phyloP scores from a whole-genome alignment of 805 yeast genomes.

The Pichia sporocuriosa region DNA sequence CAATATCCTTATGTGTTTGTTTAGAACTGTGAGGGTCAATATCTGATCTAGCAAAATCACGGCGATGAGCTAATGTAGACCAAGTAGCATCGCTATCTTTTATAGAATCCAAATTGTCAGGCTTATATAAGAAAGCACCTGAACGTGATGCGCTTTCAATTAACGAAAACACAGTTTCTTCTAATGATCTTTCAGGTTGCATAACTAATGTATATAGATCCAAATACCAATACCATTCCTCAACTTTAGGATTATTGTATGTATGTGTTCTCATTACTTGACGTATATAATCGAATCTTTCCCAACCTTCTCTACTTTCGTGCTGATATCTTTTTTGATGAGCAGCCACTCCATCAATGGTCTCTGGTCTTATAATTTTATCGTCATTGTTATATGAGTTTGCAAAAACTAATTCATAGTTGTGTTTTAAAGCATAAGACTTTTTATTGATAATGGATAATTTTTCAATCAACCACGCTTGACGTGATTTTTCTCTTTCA shows the following conservation, averaged over 20 bases:
- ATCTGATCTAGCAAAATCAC: constrained; percentile 32
- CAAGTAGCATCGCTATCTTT: constrained; percentile 1
- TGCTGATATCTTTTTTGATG: constrained; percentile 42
- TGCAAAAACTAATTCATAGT: constrained; percentile 39
- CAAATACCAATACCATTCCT: constrained; percentile 38
- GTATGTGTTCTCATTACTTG: constrained; percentile 30
- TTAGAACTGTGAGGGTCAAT: constrained; percentile 24
- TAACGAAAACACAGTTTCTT: constrained; percentile 29
- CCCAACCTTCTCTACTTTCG: constrained; percentile 42
- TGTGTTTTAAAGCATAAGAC: constrained; percentile 41
- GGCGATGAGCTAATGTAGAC: constrained; percentile 4
- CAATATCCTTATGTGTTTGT: constrained; percentile 29
- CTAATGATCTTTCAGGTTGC: constrained; percentile 33
- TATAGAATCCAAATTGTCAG: neutral
- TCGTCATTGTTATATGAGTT: constrained; percentile 18
- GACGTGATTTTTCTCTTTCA: constrained; percentile 33
- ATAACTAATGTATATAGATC: constrained; percentile 35
- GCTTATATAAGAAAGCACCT: constrained; percentile 15
- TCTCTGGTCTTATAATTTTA: neutral
- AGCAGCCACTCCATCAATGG: constrained; percentile 31
- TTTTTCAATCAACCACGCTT: constrained; percentile 42
- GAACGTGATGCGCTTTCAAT: constrained; percentile 16
- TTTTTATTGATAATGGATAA: constrained; percentile 42
- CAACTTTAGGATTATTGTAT: constrained; percentile 18
- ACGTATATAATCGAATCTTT: constrained; percentile 33